phyloP scores from a whole-genome alignment of 2,329 filamentous ascomycete genomes.

The Emergomyces pasteurianus region DNA sequence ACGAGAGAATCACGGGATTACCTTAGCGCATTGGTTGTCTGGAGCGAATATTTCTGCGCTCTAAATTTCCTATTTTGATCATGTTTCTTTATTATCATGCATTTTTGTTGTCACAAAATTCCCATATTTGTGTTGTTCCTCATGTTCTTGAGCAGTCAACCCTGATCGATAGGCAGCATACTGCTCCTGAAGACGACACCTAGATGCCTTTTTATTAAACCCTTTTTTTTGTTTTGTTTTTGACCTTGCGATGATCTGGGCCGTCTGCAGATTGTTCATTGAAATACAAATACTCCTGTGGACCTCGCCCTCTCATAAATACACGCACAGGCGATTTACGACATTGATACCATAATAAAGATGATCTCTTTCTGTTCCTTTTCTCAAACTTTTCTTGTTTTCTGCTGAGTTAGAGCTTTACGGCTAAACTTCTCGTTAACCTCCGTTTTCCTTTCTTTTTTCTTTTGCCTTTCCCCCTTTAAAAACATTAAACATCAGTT shows the following conservation, averaged over 20 bases:
- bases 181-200: background rate
- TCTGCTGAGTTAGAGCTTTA: background rate
- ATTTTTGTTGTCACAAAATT: background rate
- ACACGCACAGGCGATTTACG: background rate
- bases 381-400: background rate
- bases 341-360: background rate
- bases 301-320: background rate
- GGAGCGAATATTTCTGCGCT: constrained; percentile 6
- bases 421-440: background rate
- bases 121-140: background rate
- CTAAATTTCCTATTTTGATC: background rate
- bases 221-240: background rate
- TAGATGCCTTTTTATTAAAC: background rate
- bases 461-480: background rate
- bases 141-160: background rate
- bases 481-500: background rate
- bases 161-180: background rate
- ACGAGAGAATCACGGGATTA: background rate
- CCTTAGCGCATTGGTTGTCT: constrained; percentile 16
- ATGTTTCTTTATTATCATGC: background rate
- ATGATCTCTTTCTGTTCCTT: background rate
- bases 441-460: background rate
- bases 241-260: background rate
- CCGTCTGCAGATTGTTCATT: background rate
- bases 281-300: background rate